Base-by-base conservation (phyloP, 257 asterid species). In the Petunia axillaris region DNA sequence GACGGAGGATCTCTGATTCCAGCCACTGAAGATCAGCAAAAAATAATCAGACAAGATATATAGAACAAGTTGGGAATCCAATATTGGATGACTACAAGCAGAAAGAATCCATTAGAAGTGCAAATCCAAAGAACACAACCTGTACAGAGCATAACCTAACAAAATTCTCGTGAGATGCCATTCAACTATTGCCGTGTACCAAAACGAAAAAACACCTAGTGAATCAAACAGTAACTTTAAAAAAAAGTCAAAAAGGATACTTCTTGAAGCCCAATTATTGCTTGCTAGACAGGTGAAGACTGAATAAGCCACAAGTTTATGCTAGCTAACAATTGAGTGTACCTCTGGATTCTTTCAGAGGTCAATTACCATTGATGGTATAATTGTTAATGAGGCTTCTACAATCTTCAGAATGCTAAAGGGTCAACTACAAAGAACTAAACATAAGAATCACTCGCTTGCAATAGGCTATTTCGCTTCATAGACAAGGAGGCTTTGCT, bases 1-100 rank as follows among this genome's bases (percentile, higher is more conserved):
- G 93, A 87, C 99, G 92, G 87, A 85, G 67, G 71, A 83, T 81
- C 89, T 96, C 98, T 70, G 98, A 84, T 85, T 96, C 99, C 90
- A 96, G 89, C 99, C 98, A 96, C 99, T 96, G 97, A 85, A 85
- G 53, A 48, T 59, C 76, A 86, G 77, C 62, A 50, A 48, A 50
- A 71, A 25, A 71, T 60, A 48, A 71, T 50, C 77, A 71, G 44
- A 44, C 2, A 16, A 71, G 59, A 71, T 35, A 71, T 71, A 71
- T 71, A 48, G 62, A 71, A 48, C 43, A 71, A 48, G 60, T 50
- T 50, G 44, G 44, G 35, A 50, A 50, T 35, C 44, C 36, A 71
- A 36, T 48, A 35, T 43, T 10, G 7, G 13, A 50, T 13, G 36
- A 50, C 60, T 40, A 71, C 11, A 71, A 48, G 77, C 62, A 71